Base-by-base conservation (phyloP, 768 basidiomycete genomes). In the Tricholoma sp. region DNA sequence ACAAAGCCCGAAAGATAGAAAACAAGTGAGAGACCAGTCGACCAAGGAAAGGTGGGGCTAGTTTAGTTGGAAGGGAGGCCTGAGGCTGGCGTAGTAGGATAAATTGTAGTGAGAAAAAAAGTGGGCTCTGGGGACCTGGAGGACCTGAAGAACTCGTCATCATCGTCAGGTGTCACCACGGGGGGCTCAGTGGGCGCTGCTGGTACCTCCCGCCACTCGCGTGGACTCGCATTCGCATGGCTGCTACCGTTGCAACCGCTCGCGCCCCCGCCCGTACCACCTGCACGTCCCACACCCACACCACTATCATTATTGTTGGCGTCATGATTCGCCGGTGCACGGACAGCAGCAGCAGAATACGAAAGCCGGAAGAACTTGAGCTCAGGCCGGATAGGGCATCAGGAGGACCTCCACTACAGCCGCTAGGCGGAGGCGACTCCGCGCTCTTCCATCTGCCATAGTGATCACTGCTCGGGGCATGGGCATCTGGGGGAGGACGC, bases 101-200 rank as follows among this genome's bases (percentile, higher is more conserved):
- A n/a, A n/a, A n/a, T n/a, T n/a, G n/a, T n/a, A n/a, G n/a, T n/a
- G n/a, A n/a, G n/a, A n/a, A n/a, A n/a, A n/a, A n/a, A n/a, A n/a
- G n/a, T n/a, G n/a, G n/a, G n/a, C n/a, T n/a, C n/a, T n/a, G n/a
- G n/a, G n/a, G n/a, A n/a, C n/a, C n/a, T n/a, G n/a, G n/a, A n/a
- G n/a, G n/a, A n/a, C n/a, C 76, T 76, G 68, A 91, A 91, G 66
- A 90, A 69, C 52, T 79, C 80, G 64, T 86, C 88, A 66, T 87
- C 86, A 59, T 87, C 78, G 57, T 77, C 82, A 32, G 75, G 75
- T 16, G 78, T 82, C 31, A 79, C 71, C 43, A 83, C 80, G 3
- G 85, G 83, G 86, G 86, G 66, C 86, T 87, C 63, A 79, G 67
- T 43, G 79, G 73, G 24, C 72, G 72, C 57, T 45, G 67, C 58